phyloP scores from a whole-genome alignment of 352 stramenopile genomes.

The Phytophthora capsici region DNA sequence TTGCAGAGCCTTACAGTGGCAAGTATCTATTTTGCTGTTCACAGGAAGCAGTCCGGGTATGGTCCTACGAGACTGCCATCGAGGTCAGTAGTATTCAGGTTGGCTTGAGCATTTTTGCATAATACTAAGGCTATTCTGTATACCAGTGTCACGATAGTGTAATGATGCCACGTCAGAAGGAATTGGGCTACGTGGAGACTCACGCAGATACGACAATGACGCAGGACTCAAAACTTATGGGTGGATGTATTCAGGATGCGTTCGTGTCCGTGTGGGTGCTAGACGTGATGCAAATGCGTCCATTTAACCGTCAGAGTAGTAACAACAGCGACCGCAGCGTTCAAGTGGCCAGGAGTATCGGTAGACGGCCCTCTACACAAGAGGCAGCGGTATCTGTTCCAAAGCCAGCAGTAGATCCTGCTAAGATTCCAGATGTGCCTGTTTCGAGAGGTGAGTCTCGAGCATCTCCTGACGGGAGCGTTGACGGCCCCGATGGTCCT shows the following conservation, averaged over 20 bases:
- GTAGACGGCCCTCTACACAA: slow-evolving; percentile 27
- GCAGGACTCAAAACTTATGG: slow-evolving; percentile 86
- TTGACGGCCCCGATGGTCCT: slow-evolving; percentile 1
- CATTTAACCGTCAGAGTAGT: slow-evolving; percentile 53
- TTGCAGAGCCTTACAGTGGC: slow-evolving; percentile 76
- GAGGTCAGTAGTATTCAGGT: slow-evolving; percentile 45
- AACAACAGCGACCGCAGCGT: slow-evolving; percentile 16
- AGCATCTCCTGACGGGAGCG: background rate
- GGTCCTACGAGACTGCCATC: slow-evolving; percentile 86
- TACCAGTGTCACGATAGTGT: slow-evolving; percentile 80
- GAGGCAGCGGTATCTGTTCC: slow-evolving; percentile 2
- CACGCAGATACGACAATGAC: slow-evolving; percentile 80
- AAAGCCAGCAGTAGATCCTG: slow-evolving; percentile 2
- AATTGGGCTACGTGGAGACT: slow-evolving; percentile 54
- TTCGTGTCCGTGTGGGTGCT: slow-evolving; percentile 86
- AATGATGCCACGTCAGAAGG: slow-evolving; percentile 61
- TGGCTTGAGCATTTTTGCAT: background rate
- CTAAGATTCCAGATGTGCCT: background rate
- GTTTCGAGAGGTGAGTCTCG: background rate
- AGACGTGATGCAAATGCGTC: slow-evolving; percentile 73
- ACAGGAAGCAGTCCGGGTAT: slow-evolving; percentile 77
- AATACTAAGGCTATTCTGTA: slow-evolving; percentile 2
- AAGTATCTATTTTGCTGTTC: slow-evolving; percentile 86
- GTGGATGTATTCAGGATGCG: slow-evolving; percentile 78
- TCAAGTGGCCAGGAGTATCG: slow-evolving; percentile 17